A percentile compares a stretch with the other conserved stretches of the same genome.
Evolutionary conservation across 305 asterid genomes (phyloP).

Genomic region (Rubia tinctorum): DNA sequence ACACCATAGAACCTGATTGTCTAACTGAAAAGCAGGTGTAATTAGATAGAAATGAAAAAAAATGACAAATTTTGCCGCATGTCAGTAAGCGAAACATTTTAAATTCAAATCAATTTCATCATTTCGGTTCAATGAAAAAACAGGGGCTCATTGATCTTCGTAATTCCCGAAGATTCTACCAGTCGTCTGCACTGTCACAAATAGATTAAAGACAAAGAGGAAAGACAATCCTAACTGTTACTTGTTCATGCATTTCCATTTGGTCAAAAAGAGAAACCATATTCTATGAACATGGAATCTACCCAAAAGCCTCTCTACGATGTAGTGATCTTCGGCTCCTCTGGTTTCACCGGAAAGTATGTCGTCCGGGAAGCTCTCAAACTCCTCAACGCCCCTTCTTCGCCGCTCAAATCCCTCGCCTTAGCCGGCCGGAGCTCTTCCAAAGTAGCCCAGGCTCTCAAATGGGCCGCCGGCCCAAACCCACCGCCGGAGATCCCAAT

Average conservation of each 20-base stretch:
- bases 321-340: conserved; percentile 68
- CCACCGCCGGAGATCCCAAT: conserved; percentile 61
- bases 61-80: too few relatives aligned
- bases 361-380: conserved; percentile 85
- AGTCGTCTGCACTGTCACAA: too few relatives aligned
- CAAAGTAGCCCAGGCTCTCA: conserved; percentile 54
- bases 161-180: too few relatives aligned
- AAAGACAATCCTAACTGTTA: too few relatives aligned
- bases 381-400: conserved; percentile 60
- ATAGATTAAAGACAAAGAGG: too few relatives aligned
- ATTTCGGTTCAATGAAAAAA: too few relatives aligned
- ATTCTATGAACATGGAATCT: conserved; percentile 30
- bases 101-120: too few relatives aligned
- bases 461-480: conserved; percentile 57
- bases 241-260: not conserved
- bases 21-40: too few relatives aligned
- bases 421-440: conserved; percentile 74
- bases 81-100: too few relatives aligned
- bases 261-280: not conserved
- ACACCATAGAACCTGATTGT: conserved; percentile 99
- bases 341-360: conserved; percentile 91
- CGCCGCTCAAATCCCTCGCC: conserved; percentile 72
- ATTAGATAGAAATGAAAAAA: too few relatives aligned
- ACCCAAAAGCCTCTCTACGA: conserved; percentile 38
- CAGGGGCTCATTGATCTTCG: too few relatives aligned